These are phyloP conservation scores for Paecilomyces fulvus DNA, from an alignment of 2,329 filamentous ascomycete species.

Conservation along the genomic window DNA sequence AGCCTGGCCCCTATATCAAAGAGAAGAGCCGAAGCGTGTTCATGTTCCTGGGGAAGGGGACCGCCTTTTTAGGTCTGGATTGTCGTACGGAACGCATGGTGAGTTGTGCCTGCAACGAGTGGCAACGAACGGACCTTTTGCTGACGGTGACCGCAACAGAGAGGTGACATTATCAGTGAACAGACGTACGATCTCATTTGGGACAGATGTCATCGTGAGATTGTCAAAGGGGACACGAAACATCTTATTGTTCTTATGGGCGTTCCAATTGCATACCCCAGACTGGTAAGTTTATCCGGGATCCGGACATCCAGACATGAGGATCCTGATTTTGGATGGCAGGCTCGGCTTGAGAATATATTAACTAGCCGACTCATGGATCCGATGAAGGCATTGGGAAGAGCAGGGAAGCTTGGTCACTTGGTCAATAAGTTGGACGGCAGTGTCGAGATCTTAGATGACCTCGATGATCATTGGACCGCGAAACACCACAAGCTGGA, in stretches of 20 bases:
- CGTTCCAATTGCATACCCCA: conserved; percentile 73
- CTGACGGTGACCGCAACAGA: conserved; percentile 27
- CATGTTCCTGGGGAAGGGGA: conserved; percentile 68
- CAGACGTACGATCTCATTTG: conserved; percentile 81
- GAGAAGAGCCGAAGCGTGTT: conserved; percentile 80
- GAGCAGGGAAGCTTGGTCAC: conserved; percentile 67
- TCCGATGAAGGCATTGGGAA: conserved; percentile 79
- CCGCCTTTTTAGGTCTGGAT: conserved; percentile 80
- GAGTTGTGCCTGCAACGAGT: conserved; percentile 8
- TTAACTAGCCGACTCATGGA: conserved; percentile 80
- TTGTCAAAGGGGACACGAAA: conserved; percentile 74
- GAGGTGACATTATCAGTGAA: conserved; percentile 69
- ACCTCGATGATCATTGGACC: conserved; percentile 95
- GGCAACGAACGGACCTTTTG: conserved; percentile 1
- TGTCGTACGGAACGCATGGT: conserved; percentile 80
- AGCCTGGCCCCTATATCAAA: conserved; percentile 81
- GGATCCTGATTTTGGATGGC: conserved; percentile 32
- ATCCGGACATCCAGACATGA: conserved; percentile 14
- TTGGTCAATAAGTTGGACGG: conserved; percentile 86
- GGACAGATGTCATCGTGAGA: conserved; percentile 73
- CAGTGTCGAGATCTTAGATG: conserved; percentile 82
- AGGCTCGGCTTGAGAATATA: conserved; percentile 59
- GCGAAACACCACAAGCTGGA: conserved; percentile 90
- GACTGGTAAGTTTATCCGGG: conserved; percentile 50
- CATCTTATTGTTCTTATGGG: conserved; percentile 83